Percentiles rank a stretch among this genome's conserved stretches.
Evolutionary conservation across 2,329 filamentous ascomycete genomes (phyloP).

Genomic region (Curvularia eragrostidis): DNA sequence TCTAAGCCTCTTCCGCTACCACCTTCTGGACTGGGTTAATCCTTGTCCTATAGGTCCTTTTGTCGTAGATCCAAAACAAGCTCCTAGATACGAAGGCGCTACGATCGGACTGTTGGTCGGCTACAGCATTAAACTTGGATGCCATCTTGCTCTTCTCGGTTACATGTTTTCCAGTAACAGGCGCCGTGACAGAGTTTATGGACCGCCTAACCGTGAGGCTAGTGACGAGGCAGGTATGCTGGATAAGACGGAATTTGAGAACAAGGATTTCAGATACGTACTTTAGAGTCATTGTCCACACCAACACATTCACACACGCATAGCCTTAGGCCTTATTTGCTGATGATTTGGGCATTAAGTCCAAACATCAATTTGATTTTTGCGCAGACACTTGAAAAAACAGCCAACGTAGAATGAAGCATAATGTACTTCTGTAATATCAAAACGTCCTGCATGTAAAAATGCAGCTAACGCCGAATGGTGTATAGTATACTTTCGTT

Average conservation of each 20-base stretch:
- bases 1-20: neutral
- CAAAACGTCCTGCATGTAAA: too few relatives aligned
- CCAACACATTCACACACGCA: too few relatives aligned
- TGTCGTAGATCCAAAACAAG: constrained; percentile 50
- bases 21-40: neutral
- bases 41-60: constrained; percentile 32
- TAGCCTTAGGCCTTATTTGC: too few relatives aligned
- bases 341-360: too few relatives aligned
- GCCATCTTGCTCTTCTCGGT: constrained; percentile 44
- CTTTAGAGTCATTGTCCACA: too few relatives aligned
- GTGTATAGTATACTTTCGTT: too few relatives aligned
- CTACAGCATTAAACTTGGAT: constrained; percentile 49
- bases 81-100: constrained; percentile 42
- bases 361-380: too few relatives aligned
- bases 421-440: too few relatives aligned
- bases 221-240: constrained; percentile 51
- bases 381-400: too few relatives aligned
- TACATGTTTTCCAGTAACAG: constrained; percentile 50
- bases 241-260: constrained; percentile 53
- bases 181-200: constrained; percentile 33
- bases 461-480: too few relatives aligned
- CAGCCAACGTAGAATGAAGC: too few relatives aligned
- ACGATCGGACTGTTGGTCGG: constrained; percentile 46
- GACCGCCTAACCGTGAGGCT: constrained; percentile 13
- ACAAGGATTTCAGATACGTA: constrained; percentile 55